Evolutionary conservation across 164 flowering plant species (phyloP).

Genomic region (Pachysandra terminalis): DNA sequence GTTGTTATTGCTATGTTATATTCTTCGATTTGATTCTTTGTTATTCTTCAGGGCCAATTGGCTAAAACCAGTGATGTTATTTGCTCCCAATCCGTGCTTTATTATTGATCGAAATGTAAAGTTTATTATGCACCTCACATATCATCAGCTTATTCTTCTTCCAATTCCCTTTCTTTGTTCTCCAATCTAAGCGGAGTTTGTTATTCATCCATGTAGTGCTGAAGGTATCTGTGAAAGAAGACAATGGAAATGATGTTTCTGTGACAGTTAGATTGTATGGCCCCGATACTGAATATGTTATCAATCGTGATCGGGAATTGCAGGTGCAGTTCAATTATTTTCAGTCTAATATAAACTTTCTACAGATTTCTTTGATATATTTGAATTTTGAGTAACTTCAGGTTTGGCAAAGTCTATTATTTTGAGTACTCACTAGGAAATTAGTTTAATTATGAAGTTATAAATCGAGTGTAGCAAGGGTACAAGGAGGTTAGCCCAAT

Average conservation of each 20-base stretch:
- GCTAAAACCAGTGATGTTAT: not conserved
- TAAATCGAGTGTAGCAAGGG: too few relatives aligned
- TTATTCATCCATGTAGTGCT: conserved; percentile 50
- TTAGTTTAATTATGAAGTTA: too few relatives aligned
- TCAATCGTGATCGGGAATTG: conserved; percentile 78
- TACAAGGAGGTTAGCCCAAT: too few relatives aligned
- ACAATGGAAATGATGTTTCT: conserved; percentile 33
- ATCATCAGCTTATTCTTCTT: not conserved
- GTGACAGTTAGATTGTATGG: conserved; percentile 85
- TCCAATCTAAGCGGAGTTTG: conserved; percentile 6
- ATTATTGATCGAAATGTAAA: not conserved
- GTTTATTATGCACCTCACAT: not conserved
- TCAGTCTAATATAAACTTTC: too few relatives aligned
- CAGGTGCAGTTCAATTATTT: conserved; percentile 32
- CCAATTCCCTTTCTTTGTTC: too few relatives aligned
- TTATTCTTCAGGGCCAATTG: not conserved
- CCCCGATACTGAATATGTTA: conserved; percentile 89
- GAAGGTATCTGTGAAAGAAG: conserved; percentile 75
- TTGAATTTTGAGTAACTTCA: too few relatives aligned
- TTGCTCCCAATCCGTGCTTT: not conserved
- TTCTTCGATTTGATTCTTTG: not conserved
- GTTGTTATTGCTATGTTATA: too few relatives aligned
- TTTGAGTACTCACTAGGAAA: too few relatives aligned
- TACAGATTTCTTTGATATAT: too few relatives aligned
- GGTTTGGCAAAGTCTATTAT: too few relatives aligned